Base-by-base conservation (phyloP, 208 protist species). In the Herpetomonas tarakana region DNA sequence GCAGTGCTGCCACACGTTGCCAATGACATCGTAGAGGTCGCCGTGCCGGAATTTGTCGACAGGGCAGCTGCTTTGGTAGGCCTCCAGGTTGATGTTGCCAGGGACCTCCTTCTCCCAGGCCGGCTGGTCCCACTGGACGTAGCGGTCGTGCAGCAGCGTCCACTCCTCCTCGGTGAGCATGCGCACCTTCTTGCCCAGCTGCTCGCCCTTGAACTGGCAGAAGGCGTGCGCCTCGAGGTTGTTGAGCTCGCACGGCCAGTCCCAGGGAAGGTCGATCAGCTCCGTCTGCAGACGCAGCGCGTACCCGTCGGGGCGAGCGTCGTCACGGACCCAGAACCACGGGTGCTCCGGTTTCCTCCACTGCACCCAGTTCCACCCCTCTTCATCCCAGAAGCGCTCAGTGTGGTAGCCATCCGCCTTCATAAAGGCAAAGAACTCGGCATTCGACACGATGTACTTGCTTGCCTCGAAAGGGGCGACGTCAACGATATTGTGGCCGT, bases 191-290 rank as follows among this genome's bases (percentile, higher is more conserved):
- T 76, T 91, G 47, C 86, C 89, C 18, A 69, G 31, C 63, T 86
- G 64, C 74, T 97, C 86, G 50, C 85, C 65, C 68, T 92, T 93
- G 88, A 95, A 99, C 25, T 75, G 79, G 66, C 92, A 98, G 68
- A 97, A 98, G 27, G 97, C 97, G 68, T 83, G 83, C 12, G 96
- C 97, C 77, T 99, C 96, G 58, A 97, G 86, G 61, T 96, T 81
- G 83, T 99, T 99, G 31, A 97, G 64, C 58, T 98, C 96, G 58
- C 90, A 97, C 41, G 97, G 97, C 96, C 95, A 98, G 66, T 89
- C 73, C 93, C 88, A 97, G 12, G 94, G 97, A 67, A 99, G 76
- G 49, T 96, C 88, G 26, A 98, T 92, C 30, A 95, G 61, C 65
- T 97, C 86, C 46, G 91, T 95, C 57, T 97, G 88, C 58, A 93